phyloP scores from a whole-genome alignment of 2,329 filamentous ascomycete species.

The Raffaelea arxii region DNA sequence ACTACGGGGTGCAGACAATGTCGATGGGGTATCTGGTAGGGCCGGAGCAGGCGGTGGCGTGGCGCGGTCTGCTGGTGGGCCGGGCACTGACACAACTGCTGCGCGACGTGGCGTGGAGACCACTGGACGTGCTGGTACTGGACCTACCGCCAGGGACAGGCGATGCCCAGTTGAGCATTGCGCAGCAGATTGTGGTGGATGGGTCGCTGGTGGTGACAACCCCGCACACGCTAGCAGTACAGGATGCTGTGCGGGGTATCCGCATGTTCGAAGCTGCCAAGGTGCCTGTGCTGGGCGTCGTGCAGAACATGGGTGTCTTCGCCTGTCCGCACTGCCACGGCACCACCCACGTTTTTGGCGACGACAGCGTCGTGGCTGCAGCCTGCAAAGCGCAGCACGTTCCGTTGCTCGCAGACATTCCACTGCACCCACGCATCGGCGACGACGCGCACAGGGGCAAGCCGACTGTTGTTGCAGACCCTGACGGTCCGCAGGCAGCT shows the following conservation, averaged over 20 bases:
- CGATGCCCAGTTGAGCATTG: conserved; percentile 93
- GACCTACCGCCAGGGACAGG: conserved; percentile 92
- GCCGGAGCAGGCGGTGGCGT: conserved; percentile 75
- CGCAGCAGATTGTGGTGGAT: conserved; percentile 83
- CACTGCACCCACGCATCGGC: conserved; percentile 76
- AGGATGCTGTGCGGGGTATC: conserved; percentile 85
- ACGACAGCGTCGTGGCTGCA: conserved; percentile 50
- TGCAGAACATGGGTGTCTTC: conserved; percentile 88
- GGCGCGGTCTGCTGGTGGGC: conserved; percentile 95
- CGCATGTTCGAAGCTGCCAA: conserved; percentile 85
- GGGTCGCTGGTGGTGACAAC: conserved; percentile 86
- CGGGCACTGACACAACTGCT: conserved; percentile 93
- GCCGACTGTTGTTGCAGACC: conserved; percentile 83
- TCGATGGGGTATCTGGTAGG: conserved; percentile 92
- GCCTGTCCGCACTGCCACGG: conserved; percentile 67
- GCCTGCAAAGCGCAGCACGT: conserved; percentile 66
- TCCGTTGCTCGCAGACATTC: conserved; percentile 79
- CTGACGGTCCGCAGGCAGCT: conserved; percentile 59
- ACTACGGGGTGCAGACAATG: conserved; percentile 97
- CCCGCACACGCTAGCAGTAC: conserved; percentile 83
- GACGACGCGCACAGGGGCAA: conserved; percentile 79
- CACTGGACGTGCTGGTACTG: conserved; percentile 77
- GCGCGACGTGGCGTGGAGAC: conserved; percentile 90
- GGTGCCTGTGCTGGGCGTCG: conserved; percentile 73
- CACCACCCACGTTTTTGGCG: conserved; percentile 68